Evolutionary conservation across 2,329 filamentous ascomycete species (phyloP).

Genomic region (Amesomyces nigricolor): DNA sequence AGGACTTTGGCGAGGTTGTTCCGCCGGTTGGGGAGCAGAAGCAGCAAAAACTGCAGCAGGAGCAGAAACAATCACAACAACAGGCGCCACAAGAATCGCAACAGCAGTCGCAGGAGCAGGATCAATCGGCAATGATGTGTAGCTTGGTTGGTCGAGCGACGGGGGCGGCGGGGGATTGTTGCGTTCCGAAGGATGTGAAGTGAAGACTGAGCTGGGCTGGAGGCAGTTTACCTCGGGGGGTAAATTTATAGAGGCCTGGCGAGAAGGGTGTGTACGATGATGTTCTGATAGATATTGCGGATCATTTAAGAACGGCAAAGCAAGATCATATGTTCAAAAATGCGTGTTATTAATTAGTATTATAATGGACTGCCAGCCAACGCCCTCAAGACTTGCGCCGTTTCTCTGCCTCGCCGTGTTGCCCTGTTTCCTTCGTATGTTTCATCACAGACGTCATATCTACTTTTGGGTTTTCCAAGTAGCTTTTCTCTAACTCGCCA

Average conservation of each 20-base stretch:
- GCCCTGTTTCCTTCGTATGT: conserved; percentile 5
- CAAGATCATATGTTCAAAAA: background rate
- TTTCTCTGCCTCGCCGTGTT: conserved; percentile 1
- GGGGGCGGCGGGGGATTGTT: conserved; percentile 15
- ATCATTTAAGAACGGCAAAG: too few species aligned
- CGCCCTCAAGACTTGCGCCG: conserved; percentile 3
- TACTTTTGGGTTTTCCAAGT: conserved; percentile 3
- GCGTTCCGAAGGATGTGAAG: conserved; percentile 8
- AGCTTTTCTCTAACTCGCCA: background rate
- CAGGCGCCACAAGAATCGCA: background rate
- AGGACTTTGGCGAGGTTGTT: conserved; percentile 48
- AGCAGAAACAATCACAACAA: background rate
- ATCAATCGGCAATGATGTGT: background rate
- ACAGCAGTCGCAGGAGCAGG: background rate
- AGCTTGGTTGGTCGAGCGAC: conserved; percentile 10
- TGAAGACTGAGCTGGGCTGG: background rate
- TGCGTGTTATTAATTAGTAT: conserved; percentile 4
- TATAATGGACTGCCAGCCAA: conserved; percentile 11
- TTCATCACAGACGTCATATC: conserved; percentile 21
- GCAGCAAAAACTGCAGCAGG: background rate
- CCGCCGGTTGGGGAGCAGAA: background rate
- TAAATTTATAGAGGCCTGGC: too few species aligned
- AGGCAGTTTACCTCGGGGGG: too few species aligned
- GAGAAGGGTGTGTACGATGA: too few species aligned
- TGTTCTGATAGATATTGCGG: too few species aligned